Conservation (phyloP, 352 stramenopile species). For the Globisporangium alternatum region DNA sequence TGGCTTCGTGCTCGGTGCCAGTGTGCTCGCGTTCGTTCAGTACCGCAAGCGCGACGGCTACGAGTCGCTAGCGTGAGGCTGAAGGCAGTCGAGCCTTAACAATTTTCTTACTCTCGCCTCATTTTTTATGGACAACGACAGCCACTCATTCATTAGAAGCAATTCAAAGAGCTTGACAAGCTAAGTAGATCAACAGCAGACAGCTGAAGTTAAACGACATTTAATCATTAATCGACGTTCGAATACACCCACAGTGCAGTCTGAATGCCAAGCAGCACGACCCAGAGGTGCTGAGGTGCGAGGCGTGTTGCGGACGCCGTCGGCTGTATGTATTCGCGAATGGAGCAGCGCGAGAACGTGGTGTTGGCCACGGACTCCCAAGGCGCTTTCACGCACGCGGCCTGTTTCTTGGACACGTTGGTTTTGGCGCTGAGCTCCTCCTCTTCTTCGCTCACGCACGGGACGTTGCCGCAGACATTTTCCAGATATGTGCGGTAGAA, state of each 20-base stretch:
- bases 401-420: conserved; percentile 30
- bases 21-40: conserved; percentile 32
- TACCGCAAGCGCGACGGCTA: conserved; percentile 37
- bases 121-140: neutral
- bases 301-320: neutral
- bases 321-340: conserved; percentile 44
- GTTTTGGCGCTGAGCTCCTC: conserved; percentile 30
- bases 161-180: neutral
- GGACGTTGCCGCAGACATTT: conserved; percentile 63
- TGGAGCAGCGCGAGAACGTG: conserved; percentile 54
- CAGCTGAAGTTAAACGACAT: neutral
- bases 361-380: conserved; percentile 52
- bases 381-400: conserved; percentile 37
- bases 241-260: neutral
- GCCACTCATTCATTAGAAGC: neutral
- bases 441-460: conserved; percentile 51
- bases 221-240: conserved; percentile 6
- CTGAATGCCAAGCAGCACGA: neutral
- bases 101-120: neutral
- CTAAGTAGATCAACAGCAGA: neutral
- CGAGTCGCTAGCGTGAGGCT: conserved; percentile 23
- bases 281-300: neutral
- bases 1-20: conserved; percentile 33
- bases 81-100: neutral
- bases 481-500: conserved; percentile 64